Evolutionary conservation across 352 stramenopile genomes (phyloP).

Genomic region (Phytophthora vignae): DNA sequence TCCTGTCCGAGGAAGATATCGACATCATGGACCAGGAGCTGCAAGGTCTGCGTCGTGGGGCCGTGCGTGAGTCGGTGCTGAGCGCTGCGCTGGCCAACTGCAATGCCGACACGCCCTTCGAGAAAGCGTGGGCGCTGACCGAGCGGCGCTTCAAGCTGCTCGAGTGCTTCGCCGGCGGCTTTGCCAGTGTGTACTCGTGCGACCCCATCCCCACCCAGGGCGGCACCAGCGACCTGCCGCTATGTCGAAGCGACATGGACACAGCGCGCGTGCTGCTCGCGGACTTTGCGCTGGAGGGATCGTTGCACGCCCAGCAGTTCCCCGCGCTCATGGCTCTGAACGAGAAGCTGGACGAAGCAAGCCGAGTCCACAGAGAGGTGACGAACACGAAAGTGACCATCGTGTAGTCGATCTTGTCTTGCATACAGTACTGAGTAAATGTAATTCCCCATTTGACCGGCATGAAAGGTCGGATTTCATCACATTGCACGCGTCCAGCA

Average conservation of each 20-base stretch:
- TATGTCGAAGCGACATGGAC: conserved; percentile 34
- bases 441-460: neutral
- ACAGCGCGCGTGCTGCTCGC: conserved; percentile 31
- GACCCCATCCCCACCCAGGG: conserved; percentile 12
- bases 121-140: conserved; percentile 47
- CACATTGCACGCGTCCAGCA: neutral
- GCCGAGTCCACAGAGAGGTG: neutral
- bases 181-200: conserved; percentile 57
- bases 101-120: conserved; percentile 44
- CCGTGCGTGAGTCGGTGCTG: conserved; percentile 29
- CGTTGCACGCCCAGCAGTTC: conserved; percentile 61
- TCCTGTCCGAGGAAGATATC: conserved; percentile 40
- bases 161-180: conserved; percentile 63
- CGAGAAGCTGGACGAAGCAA: conserved; percentile 25
- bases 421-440: neutral
- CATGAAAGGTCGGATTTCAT: too few relatives aligned
- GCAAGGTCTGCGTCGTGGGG: conserved; percentile 34
- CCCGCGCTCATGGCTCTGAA: conserved; percentile 31
- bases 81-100: conserved; percentile 32
- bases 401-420: neutral
- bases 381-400: neutral
- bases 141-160: conserved; percentile 53
- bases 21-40: conserved; percentile 46
- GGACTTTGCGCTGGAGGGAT: conserved; percentile 51
- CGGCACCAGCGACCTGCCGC: conserved; percentile 28